phyloP scores from a whole-genome alignment of 208 protist genomes.

The Wallacemonas sp. region DNA sequence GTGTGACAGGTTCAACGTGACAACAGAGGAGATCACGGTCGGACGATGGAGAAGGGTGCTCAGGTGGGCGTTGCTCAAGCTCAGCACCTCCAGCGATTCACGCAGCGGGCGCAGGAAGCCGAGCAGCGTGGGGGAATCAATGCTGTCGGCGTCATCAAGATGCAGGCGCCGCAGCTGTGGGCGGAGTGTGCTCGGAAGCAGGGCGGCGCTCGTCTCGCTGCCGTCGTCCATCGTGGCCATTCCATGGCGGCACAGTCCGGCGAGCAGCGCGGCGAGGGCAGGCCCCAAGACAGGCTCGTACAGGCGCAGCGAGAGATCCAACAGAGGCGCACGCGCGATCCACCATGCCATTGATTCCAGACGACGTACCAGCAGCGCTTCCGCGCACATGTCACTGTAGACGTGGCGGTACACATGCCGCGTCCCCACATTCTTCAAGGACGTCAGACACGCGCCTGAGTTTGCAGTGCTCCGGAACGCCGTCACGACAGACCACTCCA shows the following conservation, averaged over 20 bases:
- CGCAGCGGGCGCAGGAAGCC: too few species aligned
- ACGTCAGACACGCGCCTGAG: neutral
- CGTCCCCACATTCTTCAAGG: neutral
- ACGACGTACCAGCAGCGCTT: neutral
- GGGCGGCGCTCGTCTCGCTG: too few species aligned
- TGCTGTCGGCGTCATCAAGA: too few species aligned
- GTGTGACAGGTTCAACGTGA: too few species aligned
- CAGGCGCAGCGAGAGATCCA: neutral
- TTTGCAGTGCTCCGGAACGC: neutral
- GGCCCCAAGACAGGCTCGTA: constrained; percentile 1
- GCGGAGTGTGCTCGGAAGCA: too few species aligned
- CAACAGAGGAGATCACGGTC: too few species aligned
- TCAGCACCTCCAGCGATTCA: too few species aligned
- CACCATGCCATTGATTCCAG: neutral
- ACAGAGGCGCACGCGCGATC: neutral
- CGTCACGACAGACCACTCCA: constrained; percentile 2
- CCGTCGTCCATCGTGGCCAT: neutral
- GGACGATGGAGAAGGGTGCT: too few species aligned
- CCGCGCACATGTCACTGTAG: neutral
- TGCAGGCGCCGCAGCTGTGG: too few species aligned
- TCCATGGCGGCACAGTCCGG: neutral
- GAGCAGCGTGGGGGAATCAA: too few species aligned
- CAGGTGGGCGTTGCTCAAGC: too few species aligned
- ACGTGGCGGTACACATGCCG: constrained; percentile 6
- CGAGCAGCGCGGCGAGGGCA: neutral